Conservation (phyloP, 2,329 filamentous ascomycete genomes). For the Fusarium piperis region DNA sequence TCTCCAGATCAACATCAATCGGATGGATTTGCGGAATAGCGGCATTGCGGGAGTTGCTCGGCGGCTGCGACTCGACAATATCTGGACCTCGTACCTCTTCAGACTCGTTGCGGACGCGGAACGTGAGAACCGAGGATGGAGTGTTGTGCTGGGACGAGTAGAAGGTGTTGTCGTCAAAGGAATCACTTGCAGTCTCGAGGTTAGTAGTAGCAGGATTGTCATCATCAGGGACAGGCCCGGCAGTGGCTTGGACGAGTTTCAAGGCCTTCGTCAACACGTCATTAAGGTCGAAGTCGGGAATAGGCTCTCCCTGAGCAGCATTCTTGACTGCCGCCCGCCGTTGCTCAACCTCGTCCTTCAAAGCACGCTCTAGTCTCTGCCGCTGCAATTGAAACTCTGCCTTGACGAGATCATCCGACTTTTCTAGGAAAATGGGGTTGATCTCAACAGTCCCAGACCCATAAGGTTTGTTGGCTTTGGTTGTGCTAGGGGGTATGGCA, state of each 20-base stretch:
- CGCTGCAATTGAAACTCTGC: slow-evolving; percentile 84
- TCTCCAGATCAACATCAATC: slow-evolving; percentile 8
- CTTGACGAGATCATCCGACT: slow-evolving; percentile 84
- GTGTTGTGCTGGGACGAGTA: slow-evolving; percentile 96
- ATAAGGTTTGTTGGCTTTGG: slow-evolving; percentile 47
- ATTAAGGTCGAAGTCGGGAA: slow-evolving; percentile 75
- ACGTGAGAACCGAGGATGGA: slow-evolving; percentile 62
- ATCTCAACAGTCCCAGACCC: slow-evolving; percentile 71
- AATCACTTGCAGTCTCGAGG: slow-evolving; percentile 75
- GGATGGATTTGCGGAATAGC: slow-evolving; percentile 11
- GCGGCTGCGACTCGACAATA: slow-evolving; percentile 19
- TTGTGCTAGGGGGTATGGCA: slow-evolving; percentile 40
- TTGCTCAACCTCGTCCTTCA: slow-evolving; percentile 82
- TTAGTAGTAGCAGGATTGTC: slow-evolving; percentile 61
- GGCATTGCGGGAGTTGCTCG: slow-evolving; percentile 15
- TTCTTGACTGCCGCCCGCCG: slow-evolving; percentile 56
- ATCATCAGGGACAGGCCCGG: slow-evolving; percentile 68
- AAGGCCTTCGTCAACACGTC: slow-evolving; percentile 78
- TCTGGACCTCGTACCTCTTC: slow-evolving; percentile 43
- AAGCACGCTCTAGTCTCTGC: slow-evolving; percentile 78
- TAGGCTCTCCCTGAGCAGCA: slow-evolving; percentile 58
- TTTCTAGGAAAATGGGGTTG: slow-evolving; percentile 84
- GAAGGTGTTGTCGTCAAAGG: slow-evolving; percentile 92
- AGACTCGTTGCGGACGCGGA: slow-evolving; percentile 59
- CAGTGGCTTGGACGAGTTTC: slow-evolving; percentile 75